Evolutionary conservation across 2,329 filamentous ascomycete species (phyloP).

Genomic region (Tolypocladium guangdongense): DNA sequence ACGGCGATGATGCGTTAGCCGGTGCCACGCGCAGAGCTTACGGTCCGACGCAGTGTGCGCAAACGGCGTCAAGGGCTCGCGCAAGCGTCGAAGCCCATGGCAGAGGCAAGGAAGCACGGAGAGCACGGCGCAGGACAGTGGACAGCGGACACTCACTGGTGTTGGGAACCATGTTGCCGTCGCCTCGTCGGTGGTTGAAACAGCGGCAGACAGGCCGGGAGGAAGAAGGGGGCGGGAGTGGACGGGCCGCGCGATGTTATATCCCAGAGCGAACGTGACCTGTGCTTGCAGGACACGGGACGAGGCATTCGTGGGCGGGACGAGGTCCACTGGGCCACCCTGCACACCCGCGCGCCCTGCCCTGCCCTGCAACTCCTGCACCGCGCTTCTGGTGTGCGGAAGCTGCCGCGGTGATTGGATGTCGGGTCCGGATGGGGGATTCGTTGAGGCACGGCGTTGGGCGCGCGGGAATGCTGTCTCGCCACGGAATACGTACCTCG

Average conservation of each 20-base stretch:
- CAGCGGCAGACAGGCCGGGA: slow-evolving; percentile 18
- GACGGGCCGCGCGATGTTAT: background rate
- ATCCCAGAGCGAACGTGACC: background rate
- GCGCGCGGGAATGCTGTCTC: too few relatives aligned
- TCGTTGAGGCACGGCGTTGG: too few relatives aligned
- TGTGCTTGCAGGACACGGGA: background rate
- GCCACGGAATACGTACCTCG: too few relatives aligned
- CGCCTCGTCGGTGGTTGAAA: slow-evolving; percentile 16
- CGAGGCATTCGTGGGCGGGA: too few relatives aligned
- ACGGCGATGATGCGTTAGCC: background rate
- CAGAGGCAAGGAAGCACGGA: background rate
- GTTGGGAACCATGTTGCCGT: slow-evolving; percentile 22
- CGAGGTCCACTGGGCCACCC: too few relatives aligned
- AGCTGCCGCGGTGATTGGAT: too few relatives aligned
- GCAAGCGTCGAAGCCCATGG: background rate
- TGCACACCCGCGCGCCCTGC: too few relatives aligned
- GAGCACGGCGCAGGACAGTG: background rate
- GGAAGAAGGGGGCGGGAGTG: slow-evolving; percentile 8
- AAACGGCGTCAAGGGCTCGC: background rate
- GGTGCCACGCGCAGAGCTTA: background rate
- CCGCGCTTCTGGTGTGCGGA: too few relatives aligned
- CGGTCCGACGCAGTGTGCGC: background rate
- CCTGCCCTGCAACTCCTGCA: too few relatives aligned
- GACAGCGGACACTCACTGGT: slow-evolving; percentile 14
- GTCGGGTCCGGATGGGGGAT: too few relatives aligned